Percentiles rank a stretch among this genome's conserved stretches.
Conservation (phyloP, 257 asterid species). For the Lithospermum erythrorhizon region DNA sequence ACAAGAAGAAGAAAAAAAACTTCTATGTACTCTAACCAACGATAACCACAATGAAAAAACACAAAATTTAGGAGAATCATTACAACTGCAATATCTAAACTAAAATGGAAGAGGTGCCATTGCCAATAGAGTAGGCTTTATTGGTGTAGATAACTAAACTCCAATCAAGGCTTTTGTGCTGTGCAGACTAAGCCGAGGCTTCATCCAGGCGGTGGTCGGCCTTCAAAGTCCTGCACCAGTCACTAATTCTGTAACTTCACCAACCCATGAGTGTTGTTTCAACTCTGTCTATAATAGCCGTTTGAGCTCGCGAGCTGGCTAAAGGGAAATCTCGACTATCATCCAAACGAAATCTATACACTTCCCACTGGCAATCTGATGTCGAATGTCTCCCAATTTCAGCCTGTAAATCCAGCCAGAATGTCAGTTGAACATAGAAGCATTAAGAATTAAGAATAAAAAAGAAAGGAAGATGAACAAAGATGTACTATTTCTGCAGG, state of each 20-base stretch:
- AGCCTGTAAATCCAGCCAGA: slow-evolving; percentile 25
- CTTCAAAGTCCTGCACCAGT: background rate
- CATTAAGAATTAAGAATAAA: background rate
- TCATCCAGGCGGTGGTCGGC: background rate
- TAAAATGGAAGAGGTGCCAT: background rate
- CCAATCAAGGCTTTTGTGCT: background rate
- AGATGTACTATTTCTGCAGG: background rate
- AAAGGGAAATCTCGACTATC: slow-evolving; percentile 30
- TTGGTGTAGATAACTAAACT: background rate
- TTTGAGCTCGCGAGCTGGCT: slow-evolving; percentile 12
- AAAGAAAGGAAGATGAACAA: background rate
- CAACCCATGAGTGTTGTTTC: slow-evolving; percentile 57
- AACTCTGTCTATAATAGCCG: slow-evolving; percentile 45
- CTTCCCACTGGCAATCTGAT: slow-evolving; percentile 62
- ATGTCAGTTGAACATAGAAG: background rate
- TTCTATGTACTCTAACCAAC: background rate
- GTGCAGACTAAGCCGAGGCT: background rate
- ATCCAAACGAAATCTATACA: slow-evolving; percentile 54
- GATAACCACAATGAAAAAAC: background rate
- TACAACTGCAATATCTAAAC: background rate
- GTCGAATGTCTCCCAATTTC: slow-evolving; percentile 56
- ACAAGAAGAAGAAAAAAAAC: too few relatives aligned
- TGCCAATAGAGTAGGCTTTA: background rate
- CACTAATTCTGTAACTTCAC: slow-evolving; percentile 13
- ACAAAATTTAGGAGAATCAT: too few relatives aligned